Conservation (phyloP, 2,329 filamentous ascomycete species). For the Penicillium rolfsii region DNA sequence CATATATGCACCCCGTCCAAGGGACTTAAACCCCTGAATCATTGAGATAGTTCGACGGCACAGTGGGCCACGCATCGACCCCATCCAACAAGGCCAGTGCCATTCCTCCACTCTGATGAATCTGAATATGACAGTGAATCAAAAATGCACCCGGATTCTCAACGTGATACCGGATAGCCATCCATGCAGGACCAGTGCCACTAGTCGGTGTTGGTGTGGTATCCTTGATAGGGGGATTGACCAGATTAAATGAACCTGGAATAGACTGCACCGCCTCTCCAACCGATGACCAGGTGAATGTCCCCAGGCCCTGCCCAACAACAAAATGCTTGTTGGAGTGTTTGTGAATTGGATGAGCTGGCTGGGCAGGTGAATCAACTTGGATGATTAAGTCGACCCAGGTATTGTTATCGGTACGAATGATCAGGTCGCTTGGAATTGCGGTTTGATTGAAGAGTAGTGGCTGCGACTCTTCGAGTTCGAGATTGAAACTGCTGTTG, state of each 20-base stretch:
- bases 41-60: slow-evolving; percentile 22
- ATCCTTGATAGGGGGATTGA: slow-evolving; percentile 60
- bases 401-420: slow-evolving; percentile 52
- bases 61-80: slow-evolving; percentile 48
- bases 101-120: slow-evolving; percentile 56
- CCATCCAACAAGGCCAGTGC: slow-evolving; percentile 54
- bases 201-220: slow-evolving; percentile 47
- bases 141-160: slow-evolving; percentile 55
- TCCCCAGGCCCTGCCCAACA: slow-evolving; percentile 57
- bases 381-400: slow-evolving; percentile 62
- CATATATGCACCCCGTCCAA: background rate
- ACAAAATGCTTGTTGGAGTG: slow-evolving; percentile 65
- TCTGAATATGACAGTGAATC: slow-evolving; percentile 58
- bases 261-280: slow-evolving; percentile 55
- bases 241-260: slow-evolving; percentile 61
- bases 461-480: slow-evolving; percentile 29
- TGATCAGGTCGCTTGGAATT: slow-evolving; percentile 45
- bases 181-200: slow-evolving; percentile 42
- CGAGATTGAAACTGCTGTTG: slow-evolving; percentile 30
- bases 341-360: slow-evolving; percentile 66
- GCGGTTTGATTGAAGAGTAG: slow-evolving; percentile 34
- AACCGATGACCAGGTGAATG: slow-evolving; percentile 58
- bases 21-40: slow-evolving; percentile 19
- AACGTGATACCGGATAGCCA: slow-evolving; percentile 53
- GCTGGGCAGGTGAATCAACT: slow-evolving; percentile 50